Evolutionary conservation across 2,329 filamentous ascomycete species (phyloP).

Genomic region (Ophiostoma ulmi): DNA sequence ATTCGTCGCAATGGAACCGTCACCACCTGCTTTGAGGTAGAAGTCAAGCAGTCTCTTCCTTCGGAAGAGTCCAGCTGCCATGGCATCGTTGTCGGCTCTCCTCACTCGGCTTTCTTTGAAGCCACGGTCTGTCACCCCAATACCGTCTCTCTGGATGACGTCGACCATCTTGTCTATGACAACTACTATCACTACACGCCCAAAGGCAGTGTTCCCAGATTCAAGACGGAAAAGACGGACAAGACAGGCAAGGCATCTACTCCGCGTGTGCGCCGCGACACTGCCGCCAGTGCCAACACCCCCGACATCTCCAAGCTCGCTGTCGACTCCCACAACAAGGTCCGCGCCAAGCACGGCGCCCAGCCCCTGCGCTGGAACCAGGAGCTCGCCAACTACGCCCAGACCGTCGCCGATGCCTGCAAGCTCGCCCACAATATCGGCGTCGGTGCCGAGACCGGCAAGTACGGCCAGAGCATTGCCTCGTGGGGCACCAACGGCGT

Average conservation of each 20-base stretch:
- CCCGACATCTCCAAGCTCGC: neutral
- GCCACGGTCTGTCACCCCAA: neutral
- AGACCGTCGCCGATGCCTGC: neutral
- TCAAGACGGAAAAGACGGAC: too few species aligned
- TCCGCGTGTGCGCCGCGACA: neutral
- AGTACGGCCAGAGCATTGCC: neutral
- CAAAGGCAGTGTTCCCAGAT: too few species aligned
- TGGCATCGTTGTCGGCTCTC: neutral
- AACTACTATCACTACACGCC: neutral
- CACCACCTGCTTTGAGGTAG: neutral
- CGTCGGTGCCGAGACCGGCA: neutral
- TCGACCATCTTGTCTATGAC: neutral
- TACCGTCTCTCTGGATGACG: neutral
- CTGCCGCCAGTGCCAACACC: neutral
- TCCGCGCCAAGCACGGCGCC: slow-evolving; percentile 4
- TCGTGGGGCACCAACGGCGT: neutral
- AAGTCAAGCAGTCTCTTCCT: neutral
- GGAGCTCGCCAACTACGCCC: neutral
- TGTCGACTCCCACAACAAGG: neutral
- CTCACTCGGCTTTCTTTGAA: too few species aligned
- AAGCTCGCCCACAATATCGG: neutral
- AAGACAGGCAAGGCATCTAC: too few species aligned
- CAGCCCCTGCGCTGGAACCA: neutral
- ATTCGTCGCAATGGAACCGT: neutral
- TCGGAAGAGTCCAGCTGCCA: neutral